Evolutionary conservation across 208 protist species (phyloP).

Genomic region (Trypanosoma mega): DNA sequence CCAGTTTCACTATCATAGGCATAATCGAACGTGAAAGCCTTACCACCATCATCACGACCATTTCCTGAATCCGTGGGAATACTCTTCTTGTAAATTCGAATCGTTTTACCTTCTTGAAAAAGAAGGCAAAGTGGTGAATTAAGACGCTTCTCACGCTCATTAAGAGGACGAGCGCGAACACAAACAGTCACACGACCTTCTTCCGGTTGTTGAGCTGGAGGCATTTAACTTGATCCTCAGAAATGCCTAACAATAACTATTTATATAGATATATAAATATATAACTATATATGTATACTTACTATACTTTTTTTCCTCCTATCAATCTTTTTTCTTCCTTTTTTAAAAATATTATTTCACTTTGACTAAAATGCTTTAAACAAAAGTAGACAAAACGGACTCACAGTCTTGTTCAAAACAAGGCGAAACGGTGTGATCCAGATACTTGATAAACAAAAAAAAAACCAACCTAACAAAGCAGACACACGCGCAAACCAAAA

Average conservation of each 20-base stretch:
- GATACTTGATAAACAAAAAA: slow-evolving; percentile 20
- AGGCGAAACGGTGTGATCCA: not conserved
- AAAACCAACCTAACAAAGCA: slow-evolving; percentile 13
- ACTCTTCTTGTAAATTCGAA: slow-evolving; percentile 44
- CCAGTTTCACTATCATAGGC: slow-evolving; percentile 50
- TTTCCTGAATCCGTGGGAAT: slow-evolving; percentile 12
- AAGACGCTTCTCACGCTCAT: slow-evolving; percentile 38
- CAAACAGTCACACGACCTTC: slow-evolving; percentile 76
- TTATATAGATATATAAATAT: too few species aligned
- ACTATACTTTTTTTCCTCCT: not conserved
- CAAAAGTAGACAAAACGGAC: too few species aligned
- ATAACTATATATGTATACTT: not conserved
- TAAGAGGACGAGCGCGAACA: slow-evolving; percentile 71
- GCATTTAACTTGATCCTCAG: slow-evolving; percentile 9
- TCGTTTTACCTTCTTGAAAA: slow-evolving; percentile 45
- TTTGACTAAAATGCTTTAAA: not conserved
- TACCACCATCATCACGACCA: slow-evolving; percentile 6
- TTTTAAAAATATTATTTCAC: not conserved
- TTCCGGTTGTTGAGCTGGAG: slow-evolving; percentile 27
- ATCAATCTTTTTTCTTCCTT: not conserved
- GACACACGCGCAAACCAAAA: slow-evolving; percentile 4
- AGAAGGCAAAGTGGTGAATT: slow-evolving; percentile 25
- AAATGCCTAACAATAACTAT: too few species aligned
- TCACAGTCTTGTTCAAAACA: not conserved
- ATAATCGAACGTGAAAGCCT: slow-evolving; percentile 77